Evolutionary conservation across 441 rosid genomes (phyloP), one percentile per base, ranked within the genome.

Genomic region (Capsella rubella): DNA sequence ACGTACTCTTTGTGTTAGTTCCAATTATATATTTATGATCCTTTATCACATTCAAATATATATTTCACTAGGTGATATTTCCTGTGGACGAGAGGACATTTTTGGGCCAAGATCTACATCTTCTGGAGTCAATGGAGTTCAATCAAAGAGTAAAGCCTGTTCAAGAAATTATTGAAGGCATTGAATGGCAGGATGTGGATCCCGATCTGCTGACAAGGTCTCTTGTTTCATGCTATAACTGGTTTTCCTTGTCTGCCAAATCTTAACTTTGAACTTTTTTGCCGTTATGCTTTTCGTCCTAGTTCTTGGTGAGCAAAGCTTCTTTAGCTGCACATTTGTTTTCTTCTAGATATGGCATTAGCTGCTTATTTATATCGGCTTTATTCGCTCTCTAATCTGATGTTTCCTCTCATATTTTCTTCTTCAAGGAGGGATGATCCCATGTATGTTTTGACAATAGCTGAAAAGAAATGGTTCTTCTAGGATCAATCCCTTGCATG

Each of bases 171-270:
- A 82, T 96, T 78, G 96, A 92, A 79, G 91, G 79, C 80, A 89
- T 90, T 56, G 84, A 88, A 58, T 96, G 98, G 98, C 85, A 84
- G 75, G 95, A 84, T 59, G 67, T 84, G 65, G 97, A 93, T 82
- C 98, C 98, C 13, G 98, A 93, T 84, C 65, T 84, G 85, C 80
- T 92, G 73, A 93, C 98, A 84, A 96, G 99, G 98, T 93, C 78
- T 70, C 74, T 78, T 74, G 39, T 68, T 72, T 71, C 78, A 9
- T 68, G 15, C 72, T 56, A 50, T 39, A 59, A 29, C 46, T 65
- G 51, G 58, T 58, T 65, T 56, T 51, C 64, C 47, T 54, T 68
- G 28, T 45, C 69, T 45, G 57, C 65, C 31, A 67, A 69, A 66
- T 39, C 46, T 72, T 15, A 61, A 18, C 13, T 45, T 54, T 3